Conservation (phyloP, 495 filamentous ascomycete species). For the Chaetomium fimeti region DNA sequence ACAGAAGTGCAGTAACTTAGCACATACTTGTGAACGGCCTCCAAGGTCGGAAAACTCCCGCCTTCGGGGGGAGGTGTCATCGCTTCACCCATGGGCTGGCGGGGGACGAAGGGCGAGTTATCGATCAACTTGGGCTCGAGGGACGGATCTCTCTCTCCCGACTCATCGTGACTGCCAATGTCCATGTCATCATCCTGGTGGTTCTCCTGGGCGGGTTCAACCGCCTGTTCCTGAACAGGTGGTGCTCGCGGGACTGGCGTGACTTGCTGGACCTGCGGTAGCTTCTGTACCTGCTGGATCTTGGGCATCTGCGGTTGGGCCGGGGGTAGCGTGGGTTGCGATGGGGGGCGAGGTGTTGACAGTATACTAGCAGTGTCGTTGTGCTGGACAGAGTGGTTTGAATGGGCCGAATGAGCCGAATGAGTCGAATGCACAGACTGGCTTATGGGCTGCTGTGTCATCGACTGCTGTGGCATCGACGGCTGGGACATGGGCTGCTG, state of each 20-base stretch:
- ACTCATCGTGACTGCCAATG: conserved; percentile 41
- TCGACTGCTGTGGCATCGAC: too few relatives aligned
- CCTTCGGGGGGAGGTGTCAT: conserved; percentile 58
- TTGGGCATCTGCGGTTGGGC: conserved; percentile 32
- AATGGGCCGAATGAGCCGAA: conserved; percentile 28
- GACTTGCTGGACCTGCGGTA: conserved; percentile 40
- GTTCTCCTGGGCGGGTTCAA: conserved; percentile 34
- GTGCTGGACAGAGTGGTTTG: conserved; percentile 34
- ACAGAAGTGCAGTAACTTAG: conserved; percentile 55
- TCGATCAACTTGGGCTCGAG: conserved; percentile 47
- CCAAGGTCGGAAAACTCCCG: conserved; percentile 54
- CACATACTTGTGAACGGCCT: conserved; percentile 54
- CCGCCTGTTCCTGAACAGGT: conserved; percentile 40
- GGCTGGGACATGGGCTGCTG: conserved; percentile 1
- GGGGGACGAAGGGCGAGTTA: conserved; percentile 44
- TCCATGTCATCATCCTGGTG: conserved; percentile 48
- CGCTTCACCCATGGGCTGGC: conserved; percentile 45
- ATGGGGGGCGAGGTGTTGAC: conserved; percentile 29
- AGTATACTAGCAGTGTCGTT: conserved; percentile 32
- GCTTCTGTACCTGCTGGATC: conserved; percentile 38
- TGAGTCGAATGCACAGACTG: conserved; percentile 32
- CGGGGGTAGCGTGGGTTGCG: conserved; percentile 32
- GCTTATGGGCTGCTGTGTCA: conserved; percentile 12
- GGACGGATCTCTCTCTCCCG: conserved; percentile 40
- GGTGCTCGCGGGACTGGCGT: conserved; percentile 41